These are phyloP conservation scores for Leishmania major DNA, from an alignment of 208 protist species.

Conservation along the genomic window DNA sequence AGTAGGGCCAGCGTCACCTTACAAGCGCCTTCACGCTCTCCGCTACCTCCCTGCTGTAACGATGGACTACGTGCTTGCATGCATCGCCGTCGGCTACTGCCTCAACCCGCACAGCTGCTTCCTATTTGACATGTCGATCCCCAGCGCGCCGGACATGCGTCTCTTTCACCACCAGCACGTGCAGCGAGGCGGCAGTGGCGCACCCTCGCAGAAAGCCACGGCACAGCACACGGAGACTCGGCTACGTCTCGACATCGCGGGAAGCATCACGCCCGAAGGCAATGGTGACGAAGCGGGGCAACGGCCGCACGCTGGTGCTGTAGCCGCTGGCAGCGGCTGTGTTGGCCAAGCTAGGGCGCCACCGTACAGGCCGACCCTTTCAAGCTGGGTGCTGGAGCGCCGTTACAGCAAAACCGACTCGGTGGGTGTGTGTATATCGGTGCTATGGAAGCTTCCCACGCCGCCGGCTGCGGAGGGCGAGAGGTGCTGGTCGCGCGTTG, in stretches of 20 bases:
- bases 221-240: background rate
- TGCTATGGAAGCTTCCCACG: constrained; percentile 43
- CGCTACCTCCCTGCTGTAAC: constrained; percentile 33
- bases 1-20: background rate
- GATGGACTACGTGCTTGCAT: constrained; percentile 53
- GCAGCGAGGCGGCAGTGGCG: background rate
- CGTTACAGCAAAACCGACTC: constrained; percentile 58
- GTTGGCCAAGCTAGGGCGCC: too few relatives aligned
- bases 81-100: constrained; percentile 45
- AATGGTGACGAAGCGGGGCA: background rate
- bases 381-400: constrained; percentile 46
- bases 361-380: constrained; percentile 26
- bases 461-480: background rate
- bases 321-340: background rate
- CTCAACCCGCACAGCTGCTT: constrained; percentile 62
- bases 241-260: background rate
- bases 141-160: constrained; percentile 44
- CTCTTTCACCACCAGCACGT: constrained; percentile 27
- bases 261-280: background rate
- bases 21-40: constrained; percentile 8
- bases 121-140: constrained; percentile 53
- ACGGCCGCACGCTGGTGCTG: background rate
- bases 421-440: constrained; percentile 46
- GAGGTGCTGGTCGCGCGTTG: constrained; percentile 1
- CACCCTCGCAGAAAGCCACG: background rate